phyloP scores from a whole-genome alignment of 306 rosid species.

The Psophocarpus tetragonolobus region DNA sequence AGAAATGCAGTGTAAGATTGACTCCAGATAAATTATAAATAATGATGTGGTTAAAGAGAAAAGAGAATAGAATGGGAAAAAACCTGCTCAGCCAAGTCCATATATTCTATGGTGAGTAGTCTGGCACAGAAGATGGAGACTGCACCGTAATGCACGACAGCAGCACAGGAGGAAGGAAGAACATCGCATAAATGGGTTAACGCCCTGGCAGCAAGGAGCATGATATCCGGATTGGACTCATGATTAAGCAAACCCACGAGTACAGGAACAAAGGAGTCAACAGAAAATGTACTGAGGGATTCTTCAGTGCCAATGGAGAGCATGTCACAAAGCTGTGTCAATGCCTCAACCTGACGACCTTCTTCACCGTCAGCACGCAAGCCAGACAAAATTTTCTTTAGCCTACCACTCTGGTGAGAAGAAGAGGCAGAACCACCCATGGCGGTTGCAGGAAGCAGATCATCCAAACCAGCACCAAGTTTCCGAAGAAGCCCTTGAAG shows the following conservation, averaged over 20 bases:
- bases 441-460: constrained; percentile 69
- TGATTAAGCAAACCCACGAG: constrained; percentile 88
- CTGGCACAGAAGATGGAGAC: constrained; percentile 89
- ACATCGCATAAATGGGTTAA: constrained; percentile 91
- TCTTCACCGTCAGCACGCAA: constrained; percentile 92
- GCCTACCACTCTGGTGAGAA: constrained; percentile 81
- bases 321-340: constrained; percentile 90
- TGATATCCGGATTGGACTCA: constrained; percentile 88
- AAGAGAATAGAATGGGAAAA: constrained; percentile 10
- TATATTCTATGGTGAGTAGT: constrained; percentile 85
- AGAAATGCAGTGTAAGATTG: too few species aligned
- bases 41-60: too few species aligned
- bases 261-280: constrained; percentile 88
- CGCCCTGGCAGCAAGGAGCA: constrained; percentile 95
- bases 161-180: constrained; percentile 85
- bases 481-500: constrained; percentile 86
- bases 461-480: constrained; percentile 92
- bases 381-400: constrained; percentile 76
- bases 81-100: constrained; percentile 99
- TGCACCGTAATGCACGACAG: constrained; percentile 95
- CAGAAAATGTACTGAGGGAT: constrained; percentile 77
- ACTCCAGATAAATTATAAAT: too few species aligned
- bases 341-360: constrained; percentile 87
- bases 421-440: constrained; percentile 62
- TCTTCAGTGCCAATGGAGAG: constrained; percentile 91